Conservation (phyloP, 306 rosid genomes). For the barrel medic (Medicago truncatula) region DNA sequence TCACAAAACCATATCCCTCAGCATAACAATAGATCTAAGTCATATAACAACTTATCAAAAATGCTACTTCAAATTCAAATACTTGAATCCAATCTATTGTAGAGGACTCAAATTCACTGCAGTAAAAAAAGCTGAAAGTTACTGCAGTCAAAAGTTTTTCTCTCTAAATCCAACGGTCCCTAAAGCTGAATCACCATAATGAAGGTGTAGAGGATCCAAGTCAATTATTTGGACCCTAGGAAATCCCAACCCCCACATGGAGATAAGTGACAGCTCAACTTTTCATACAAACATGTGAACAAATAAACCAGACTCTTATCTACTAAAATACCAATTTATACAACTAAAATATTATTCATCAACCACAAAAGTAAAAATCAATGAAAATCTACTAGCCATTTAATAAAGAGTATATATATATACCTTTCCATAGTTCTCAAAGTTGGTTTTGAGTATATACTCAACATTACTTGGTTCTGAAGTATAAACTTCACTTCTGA, state of each 20-base stretch:
- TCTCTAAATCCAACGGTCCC: not conserved
- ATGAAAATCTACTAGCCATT: too few relatives aligned
- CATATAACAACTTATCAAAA: not conserved
- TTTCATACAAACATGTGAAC: too few relatives aligned
- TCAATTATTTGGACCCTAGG: too few relatives aligned
- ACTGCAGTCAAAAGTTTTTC: not conserved
- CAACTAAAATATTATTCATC: not conserved
- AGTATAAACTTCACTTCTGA: slow-evolving; percentile 74
- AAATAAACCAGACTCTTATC: too few relatives aligned
- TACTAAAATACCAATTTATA: not conserved
- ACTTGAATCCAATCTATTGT: not conserved
- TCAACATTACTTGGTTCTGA: slow-evolving; percentile 76
- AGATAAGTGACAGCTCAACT: too few relatives aligned
- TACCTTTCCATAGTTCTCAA: slow-evolving; percentile 88
- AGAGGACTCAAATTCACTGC: not conserved
- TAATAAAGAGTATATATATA: too few relatives aligned
- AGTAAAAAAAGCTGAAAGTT: not conserved
- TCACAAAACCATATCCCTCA: not conserved
- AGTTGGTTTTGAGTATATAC: slow-evolving; percentile 82
- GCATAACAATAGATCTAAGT: not conserved
- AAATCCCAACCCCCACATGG: too few relatives aligned
- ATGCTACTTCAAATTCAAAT: not conserved
- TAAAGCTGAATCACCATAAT: not conserved
- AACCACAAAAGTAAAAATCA: not conserved
- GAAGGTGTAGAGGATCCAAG: too few relatives aligned